phyloP scores from a whole-genome alignment of 768 basidiomycete genomes.

The Paxillus ammoniavirescens region DNA sequence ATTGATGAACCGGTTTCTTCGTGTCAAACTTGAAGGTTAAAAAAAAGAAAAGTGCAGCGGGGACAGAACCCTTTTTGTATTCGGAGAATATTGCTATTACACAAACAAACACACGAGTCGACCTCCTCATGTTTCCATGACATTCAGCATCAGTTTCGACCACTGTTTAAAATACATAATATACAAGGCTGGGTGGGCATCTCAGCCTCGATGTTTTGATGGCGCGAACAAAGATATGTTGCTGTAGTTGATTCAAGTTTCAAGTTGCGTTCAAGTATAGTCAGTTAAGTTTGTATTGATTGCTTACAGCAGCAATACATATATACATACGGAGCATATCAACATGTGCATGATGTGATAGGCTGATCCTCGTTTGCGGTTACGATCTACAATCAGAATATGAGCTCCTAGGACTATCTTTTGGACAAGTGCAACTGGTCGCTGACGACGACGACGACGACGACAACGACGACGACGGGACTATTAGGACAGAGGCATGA shows the following conservation, averaged over 20 bases:
- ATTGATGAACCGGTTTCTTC: conserved; percentile 81
- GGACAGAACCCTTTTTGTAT: conserved; percentile 39
- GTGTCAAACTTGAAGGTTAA: conserved; percentile 83
- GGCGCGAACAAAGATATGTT: not conserved
- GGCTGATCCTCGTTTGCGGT: too few relatives aligned
- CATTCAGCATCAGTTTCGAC: conserved; percentile 13
- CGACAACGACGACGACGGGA: not conserved
- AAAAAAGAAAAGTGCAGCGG: conserved; percentile 39
- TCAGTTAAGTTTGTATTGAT: too few relatives aligned
- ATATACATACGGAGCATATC: not conserved
- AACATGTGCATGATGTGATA: too few relatives aligned
- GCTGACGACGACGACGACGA: not conserved
- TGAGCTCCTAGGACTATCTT: not conserved
- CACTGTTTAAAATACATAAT: not conserved
- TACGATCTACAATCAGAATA: not conserved
- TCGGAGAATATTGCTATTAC: conserved; percentile 13
- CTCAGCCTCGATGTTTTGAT: not conserved
- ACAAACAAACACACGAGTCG: conserved; percentile 24
- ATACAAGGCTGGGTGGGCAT: not conserved
- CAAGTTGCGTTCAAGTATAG: too few relatives aligned
- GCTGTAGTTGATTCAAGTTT: too few relatives aligned
- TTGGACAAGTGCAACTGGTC: not conserved
- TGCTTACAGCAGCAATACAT: not conserved
- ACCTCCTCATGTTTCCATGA: conserved; percentile 45
- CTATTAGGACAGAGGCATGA: not conserved